Evolutionary conservation across 306 rosid species (phyloP).

Genomic region (Oemleria cerasiformis): DNA sequence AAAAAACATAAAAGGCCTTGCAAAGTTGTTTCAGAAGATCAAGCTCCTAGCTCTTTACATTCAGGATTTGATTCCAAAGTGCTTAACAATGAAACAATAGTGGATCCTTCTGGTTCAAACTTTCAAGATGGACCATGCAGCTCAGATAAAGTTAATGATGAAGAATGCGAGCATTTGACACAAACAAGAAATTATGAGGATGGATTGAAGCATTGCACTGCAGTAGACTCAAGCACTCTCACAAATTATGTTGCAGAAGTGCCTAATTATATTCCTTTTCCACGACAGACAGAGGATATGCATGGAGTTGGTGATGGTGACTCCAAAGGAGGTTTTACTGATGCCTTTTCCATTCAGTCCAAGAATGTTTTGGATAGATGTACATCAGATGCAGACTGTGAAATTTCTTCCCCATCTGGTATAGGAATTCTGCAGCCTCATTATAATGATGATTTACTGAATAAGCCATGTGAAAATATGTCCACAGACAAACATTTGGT

Average conservation of each 20-base stretch:
- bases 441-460: conserved; percentile 36
- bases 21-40: conserved; percentile 16
- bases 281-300: conserved; percentile 30
- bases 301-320: conserved; percentile 28
- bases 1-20: conserved; percentile 6
- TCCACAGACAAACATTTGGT: conserved; percentile 25
- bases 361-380: conserved; percentile 15
- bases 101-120: conserved; percentile 32
- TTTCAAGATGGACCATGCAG: conserved; percentile 35
- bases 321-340: conserved; percentile 25
- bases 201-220: conserved; percentile 42
- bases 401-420: conserved; percentile 26
- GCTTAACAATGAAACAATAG: conserved; percentile 27
- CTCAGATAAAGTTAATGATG: conserved; percentile 31
- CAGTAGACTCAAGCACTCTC: conserved; percentile 12
- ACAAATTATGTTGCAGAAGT: conserved; percentile 26
- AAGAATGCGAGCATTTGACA: conserved; percentile 32
- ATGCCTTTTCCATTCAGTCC: conserved; percentile 26
- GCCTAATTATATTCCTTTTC: conserved; percentile 26
- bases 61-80: conserved; percentile 18
- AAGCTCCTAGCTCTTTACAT: background rate
- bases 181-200: conserved; percentile 28
- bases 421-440: conserved; percentile 28
- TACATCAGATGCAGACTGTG: conserved; percentile 33
- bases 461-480: conserved; percentile 27